Evolutionary conservation across 192 early-diverging fungal species (phyloP).

Genomic region (Dissophora ornata): DNA sequence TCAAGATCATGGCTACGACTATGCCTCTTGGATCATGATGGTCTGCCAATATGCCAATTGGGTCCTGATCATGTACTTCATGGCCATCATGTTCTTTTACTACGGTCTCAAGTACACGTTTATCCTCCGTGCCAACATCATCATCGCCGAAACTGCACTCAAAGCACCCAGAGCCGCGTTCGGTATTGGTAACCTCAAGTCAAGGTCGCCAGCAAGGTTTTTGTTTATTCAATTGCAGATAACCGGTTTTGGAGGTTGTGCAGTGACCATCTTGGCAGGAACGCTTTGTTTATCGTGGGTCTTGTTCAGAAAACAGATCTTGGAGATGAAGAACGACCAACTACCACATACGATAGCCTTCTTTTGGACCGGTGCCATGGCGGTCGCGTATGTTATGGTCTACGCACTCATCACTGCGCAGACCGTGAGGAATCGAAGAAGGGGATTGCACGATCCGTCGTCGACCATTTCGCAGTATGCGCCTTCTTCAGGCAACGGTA

Average conservation of each 20-base stretch:
- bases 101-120: slow-evolving; percentile 53
- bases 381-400: slow-evolving; percentile 14
- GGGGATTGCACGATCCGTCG: slow-evolving; percentile 10
- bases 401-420: slow-evolving; percentile 19
- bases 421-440: slow-evolving; percentile 16
- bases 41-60: slow-evolving; percentile 29
- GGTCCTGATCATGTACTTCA: slow-evolving; percentile 12
- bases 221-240: slow-evolving; percentile 39
- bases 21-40: not conserved
- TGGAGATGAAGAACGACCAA: not conserved
- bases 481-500: not conserved
- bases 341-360: slow-evolving; percentile 19
- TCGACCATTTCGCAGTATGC: not conserved
- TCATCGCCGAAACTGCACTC: slow-evolving; percentile 43
- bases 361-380: slow-evolving; percentile 44
- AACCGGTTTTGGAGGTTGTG: slow-evolving; percentile 39
- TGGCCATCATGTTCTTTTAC: slow-evolving; percentile 38
- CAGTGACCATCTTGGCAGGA: slow-evolving; percentile 24
- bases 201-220: slow-evolving; percentile 38
- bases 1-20: slow-evolving; percentile 9
- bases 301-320: slow-evolving; percentile 9
- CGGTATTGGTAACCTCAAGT: slow-evolving; percentile 34
- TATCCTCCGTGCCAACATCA: slow-evolving; percentile 48
- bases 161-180: slow-evolving; percentile 37
- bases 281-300: slow-evolving; percentile 25